Percentiles rank a stretch among this genome's conserved stretches.
phyloP scores from a whole-genome alignment of 805 yeast genomes.

The Candida parachauliodes region DNA sequence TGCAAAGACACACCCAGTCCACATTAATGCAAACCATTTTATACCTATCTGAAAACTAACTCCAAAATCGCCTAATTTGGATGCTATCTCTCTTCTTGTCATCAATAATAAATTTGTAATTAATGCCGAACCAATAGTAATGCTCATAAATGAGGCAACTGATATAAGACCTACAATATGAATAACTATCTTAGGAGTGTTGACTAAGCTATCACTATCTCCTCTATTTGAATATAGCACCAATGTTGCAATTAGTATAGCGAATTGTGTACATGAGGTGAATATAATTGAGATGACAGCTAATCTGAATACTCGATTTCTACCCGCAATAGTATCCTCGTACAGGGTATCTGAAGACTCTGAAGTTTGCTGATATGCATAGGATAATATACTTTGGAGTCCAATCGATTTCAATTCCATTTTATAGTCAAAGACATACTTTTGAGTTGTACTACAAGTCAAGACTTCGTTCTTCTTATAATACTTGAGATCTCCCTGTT shows the following conservation, averaged over 20 bases:
- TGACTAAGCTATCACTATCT: conserved; percentile 26
- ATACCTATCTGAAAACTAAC: conserved; percentile 40
- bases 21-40: conserved; percentile 38
- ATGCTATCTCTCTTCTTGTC: conserved; percentile 22
- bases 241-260: conserved; percentile 25
- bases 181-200: conserved; percentile 27
- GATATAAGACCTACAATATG: conserved; percentile 37
- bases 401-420: conserved; percentile 37
- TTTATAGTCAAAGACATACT: conserved; percentile 44
- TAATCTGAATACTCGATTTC: conserved; percentile 16
- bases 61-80: conserved; percentile 45
- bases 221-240: conserved; percentile 37
- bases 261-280: conserved; percentile 24
- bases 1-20: conserved; percentile 29
- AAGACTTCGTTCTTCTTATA: conserved; percentile 18
- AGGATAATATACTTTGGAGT: conserved; percentile 42
- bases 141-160: conserved; percentile 26
- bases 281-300: conserved; percentile 27
- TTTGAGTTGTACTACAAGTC: conserved; percentile 16
- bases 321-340: conserved; percentile 10
- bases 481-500: conserved; percentile 14
- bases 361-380: conserved; percentile 35
- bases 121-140: conserved; percentile 25
- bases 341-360: conserved; percentile 13
- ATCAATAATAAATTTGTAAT: conserved; percentile 23